Conservation (phyloP, 305 asterid genomes). For the Stenogyne calaminthoides region DNA sequence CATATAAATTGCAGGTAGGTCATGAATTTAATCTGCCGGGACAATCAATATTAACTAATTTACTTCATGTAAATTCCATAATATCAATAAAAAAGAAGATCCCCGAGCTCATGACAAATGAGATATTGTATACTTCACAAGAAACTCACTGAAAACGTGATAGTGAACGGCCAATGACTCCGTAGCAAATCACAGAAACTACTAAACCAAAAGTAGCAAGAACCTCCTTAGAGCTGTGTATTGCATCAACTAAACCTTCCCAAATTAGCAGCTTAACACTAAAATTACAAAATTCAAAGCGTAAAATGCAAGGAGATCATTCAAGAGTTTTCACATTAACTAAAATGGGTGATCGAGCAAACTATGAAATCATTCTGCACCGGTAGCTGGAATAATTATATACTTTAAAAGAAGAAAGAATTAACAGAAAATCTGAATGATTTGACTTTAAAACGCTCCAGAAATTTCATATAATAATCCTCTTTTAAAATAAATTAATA, state of each 20-base stretch:
- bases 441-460: slow-evolving; percentile 31
- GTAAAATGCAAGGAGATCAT: background rate
- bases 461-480: background rate
- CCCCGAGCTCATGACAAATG: background rate
- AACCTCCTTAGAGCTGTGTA: background rate
- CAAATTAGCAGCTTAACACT: background rate
- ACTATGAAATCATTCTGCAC: background rate
- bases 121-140: background rate
- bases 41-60: background rate
- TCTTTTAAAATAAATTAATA: background rate
- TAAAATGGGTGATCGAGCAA: background rate
- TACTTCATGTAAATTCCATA: background rate
- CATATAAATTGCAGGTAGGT: background rate
- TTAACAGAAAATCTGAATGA: slow-evolving; percentile 9
- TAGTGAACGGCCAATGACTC: background rate
- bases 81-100: background rate
- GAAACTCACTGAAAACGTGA: background rate
- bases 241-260: background rate
- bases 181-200: no score
- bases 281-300: slow-evolving; percentile 7
- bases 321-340: background rate
- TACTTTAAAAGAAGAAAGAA: background rate
- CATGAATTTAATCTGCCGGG: background rate
- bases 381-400: background rate
- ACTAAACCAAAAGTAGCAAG: background rate